Evolutionary conservation across 495 filamentous ascomycete genomes (phyloP).

Genomic region (Eremomyces bilateralis): DNA sequence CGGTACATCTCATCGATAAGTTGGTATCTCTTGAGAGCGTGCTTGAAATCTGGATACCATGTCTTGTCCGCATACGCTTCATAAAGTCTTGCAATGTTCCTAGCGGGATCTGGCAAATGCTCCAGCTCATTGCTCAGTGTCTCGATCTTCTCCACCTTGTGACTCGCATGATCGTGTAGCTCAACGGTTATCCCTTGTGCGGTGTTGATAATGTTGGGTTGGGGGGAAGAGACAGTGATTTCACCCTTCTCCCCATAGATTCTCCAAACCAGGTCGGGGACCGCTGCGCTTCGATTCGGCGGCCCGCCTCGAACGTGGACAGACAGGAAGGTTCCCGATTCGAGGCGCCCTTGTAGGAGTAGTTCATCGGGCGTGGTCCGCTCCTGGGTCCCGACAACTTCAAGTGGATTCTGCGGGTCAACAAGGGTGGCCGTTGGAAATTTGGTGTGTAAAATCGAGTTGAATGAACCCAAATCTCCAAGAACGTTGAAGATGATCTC

Average conservation of each 20-base stretch:
- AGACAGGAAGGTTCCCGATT: no score
- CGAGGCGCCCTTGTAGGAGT: no score
- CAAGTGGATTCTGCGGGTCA: background rate
- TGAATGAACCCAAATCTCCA: no score
- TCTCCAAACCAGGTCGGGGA: slow-evolving; percentile 5
- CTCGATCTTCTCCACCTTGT: background rate
- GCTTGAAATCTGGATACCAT: background rate
- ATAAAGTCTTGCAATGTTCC: background rate
- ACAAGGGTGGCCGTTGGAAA: background rate
- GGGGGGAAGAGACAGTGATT: background rate
- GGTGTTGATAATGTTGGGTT: background rate
- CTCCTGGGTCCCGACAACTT: background rate
- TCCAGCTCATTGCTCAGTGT: background rate
- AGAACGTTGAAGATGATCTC: no score
- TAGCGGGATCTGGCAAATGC: background rate
- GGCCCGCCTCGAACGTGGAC: slow-evolving; percentile 5
- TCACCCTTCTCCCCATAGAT: slow-evolving; percentile 9
- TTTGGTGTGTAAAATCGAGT: background rate
- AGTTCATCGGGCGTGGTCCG: background rate
- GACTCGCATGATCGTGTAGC: no score
- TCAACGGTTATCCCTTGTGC: no score
- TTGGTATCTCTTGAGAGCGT: slow-evolving; percentile 14
- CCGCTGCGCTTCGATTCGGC: slow-evolving; percentile 4
- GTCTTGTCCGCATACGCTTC: background rate
- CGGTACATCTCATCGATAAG: slow-evolving; percentile 10